Evolutionary conservation across 176 grass and related monocot species (phyloP), one percentile per base, ranked within the genome.

Genomic region (Eremochloa ophiuroides): DNA sequence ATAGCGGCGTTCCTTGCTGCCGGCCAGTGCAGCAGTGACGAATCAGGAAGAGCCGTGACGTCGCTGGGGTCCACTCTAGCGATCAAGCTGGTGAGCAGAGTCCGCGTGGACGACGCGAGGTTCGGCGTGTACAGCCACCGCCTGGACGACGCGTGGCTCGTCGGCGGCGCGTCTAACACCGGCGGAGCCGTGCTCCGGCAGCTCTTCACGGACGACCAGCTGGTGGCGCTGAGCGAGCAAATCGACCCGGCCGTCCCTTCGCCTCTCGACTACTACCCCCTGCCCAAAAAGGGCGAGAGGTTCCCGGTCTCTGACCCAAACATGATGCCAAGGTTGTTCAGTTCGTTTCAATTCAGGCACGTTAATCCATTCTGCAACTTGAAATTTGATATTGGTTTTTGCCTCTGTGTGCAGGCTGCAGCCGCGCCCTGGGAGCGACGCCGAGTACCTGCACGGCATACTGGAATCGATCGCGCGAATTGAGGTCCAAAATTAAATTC

Each of bases 111-210:
- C 31, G 88, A 97, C 53, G 88, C 88, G 13, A 56, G 91, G 71
- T 97, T 91, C 29, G 94, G 94, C 7, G 86, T 97, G 56, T 97
- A 97, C 77, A 97, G 94, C 74, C 94, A 97, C 33, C 91, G 91
- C 1, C 73, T 97, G 27, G 88, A 93, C 22, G 84, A 91, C 79
- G 80, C 75, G 69, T 97, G 88, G 90, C 94, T 97, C 55, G 94
- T 97, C 62, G 94, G 94, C 34, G 91, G 94, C 10, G 91, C 91
- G 10, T 93, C 94, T 13, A 97, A 97, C 78, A 91, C 84, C 6
- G 88, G 94, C 0, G 88, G 94, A 44, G 88, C 88, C 6, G 88
- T 91, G 9, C 88, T 93, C 74, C 86, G 88, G 76, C 88, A 89
- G 76, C 69, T 97, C 80, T 97, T 97, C 86, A 87, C 61, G 14